phyloP scores from a whole-genome alignment of 192 early-diverging fungal genomes.

The Coemansia sp. region DNA sequence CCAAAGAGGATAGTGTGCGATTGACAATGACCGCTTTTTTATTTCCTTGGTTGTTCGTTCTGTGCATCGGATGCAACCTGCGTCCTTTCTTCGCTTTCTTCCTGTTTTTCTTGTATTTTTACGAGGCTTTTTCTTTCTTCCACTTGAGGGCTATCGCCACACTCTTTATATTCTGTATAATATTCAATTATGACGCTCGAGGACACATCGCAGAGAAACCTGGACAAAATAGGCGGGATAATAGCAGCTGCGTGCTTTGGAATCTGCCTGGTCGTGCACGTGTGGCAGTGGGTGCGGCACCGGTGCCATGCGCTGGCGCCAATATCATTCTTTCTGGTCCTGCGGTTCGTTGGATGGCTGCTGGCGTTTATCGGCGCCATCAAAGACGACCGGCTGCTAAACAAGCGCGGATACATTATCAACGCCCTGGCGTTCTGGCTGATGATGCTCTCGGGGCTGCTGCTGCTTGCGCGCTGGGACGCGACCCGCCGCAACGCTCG shows the following conservation, averaged over 20 bases:
- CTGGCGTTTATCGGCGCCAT: conserved; percentile 40
- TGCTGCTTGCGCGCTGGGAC: conserved; percentile 40
- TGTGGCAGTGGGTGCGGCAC: conserved; percentile 44
- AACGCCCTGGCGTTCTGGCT: conserved; percentile 45
- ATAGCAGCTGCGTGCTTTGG: conserved; percentile 36
- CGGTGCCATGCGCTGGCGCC: conserved; percentile 31
- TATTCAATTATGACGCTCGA: conserved; percentile 31
- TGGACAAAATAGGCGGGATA: conserved; percentile 49
- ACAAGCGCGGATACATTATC: conserved; percentile 48
- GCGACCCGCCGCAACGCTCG: conserved; percentile 27
- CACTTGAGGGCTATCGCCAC: not conserved
- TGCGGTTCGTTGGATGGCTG: conserved; percentile 48
- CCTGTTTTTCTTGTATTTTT: conserved; percentile 1
- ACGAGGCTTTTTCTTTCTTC: conserved; percentile 5
- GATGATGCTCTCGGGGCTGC: conserved; percentile 25
- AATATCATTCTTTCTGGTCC: conserved; percentile 26
- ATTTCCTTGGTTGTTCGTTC: not conserved
- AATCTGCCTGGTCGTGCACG: conserved; percentile 28
- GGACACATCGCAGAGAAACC: conserved; percentile 24
- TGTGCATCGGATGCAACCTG: not conserved
- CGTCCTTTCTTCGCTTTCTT: not conserved
- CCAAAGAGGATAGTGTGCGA: not conserved
- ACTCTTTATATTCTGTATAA: not conserved
- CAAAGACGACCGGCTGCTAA: conserved; percentile 22
- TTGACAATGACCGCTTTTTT: not conserved